Percentiles rank a stretch among this genome's conserved stretches.
These are phyloP conservation scores for Epichloe elymi DNA, from an alignment of 2,329 filamentous ascomycete genomes.

Conservation along the genomic window DNA sequence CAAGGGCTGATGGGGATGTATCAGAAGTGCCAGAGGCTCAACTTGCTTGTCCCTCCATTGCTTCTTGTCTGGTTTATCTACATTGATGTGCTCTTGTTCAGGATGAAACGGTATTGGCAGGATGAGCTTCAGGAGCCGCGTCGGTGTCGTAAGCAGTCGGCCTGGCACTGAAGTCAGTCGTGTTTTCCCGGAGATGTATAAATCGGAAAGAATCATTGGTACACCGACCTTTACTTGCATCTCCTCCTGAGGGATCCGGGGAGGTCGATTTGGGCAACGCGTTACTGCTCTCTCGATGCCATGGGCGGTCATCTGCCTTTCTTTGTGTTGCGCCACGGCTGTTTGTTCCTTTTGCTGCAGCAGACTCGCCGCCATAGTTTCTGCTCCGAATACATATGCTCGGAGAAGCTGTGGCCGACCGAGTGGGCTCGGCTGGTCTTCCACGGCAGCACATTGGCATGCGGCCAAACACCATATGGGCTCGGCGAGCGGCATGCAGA, in stretches of 20 bases:
- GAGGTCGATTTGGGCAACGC: slow-evolving; percentile 21
- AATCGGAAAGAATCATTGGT: background rate
- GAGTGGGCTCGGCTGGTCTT: background rate
- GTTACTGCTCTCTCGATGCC: slow-evolving; percentile 48
- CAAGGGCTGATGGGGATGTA: slow-evolving; percentile 82
- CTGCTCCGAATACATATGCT: background rate
- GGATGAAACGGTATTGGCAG: slow-evolving; percentile 48
- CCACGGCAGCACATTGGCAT: background rate
- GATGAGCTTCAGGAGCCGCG: slow-evolving; percentile 66
- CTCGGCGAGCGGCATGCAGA: background rate
- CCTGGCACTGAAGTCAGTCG: slow-evolving; percentile 26
- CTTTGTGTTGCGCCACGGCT: slow-evolving; percentile 26
- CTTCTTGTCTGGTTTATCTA: slow-evolving; percentile 23
- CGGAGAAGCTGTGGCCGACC: background rate
- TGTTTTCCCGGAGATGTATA: too few relatives aligned
- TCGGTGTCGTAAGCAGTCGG: slow-evolving; percentile 69
- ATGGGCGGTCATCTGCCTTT: slow-evolving; percentile 48
- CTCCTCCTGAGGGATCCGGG: slow-evolving; percentile 13
- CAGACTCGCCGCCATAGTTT: background rate
- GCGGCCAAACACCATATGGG: background rate
- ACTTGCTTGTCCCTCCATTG: slow-evolving; percentile 29
- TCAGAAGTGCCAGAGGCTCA: slow-evolving; percentile 72
- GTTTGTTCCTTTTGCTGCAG: background rate
- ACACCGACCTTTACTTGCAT: slow-evolving; percentile 19
- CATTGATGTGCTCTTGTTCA: slow-evolving; percentile 26